Conservation (phyloP, 805 yeast genomes). For the Myxozyma geophila region DNA sequence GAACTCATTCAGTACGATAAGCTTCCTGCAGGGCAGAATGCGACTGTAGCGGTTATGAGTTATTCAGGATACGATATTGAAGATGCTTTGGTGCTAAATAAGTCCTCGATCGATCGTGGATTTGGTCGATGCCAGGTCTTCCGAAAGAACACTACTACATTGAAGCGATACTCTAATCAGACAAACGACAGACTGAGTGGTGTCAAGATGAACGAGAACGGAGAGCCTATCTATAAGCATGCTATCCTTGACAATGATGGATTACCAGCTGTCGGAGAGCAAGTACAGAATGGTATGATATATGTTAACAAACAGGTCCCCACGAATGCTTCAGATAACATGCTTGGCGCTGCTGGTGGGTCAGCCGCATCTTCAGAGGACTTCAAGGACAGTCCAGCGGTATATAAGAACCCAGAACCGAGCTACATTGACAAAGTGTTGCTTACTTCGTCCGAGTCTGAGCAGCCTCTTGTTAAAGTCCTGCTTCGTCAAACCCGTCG, state of each 20-base stretch:
- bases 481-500: slow-evolving; percentile 92
- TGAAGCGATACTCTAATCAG: slow-evolving; percentile 92
- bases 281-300: slow-evolving; percentile 89
- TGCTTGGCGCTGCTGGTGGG: slow-evolving; percentile 46
- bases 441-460: slow-evolving; percentile 95
- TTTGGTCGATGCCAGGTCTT: slow-evolving; percentile 97
- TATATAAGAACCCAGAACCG: slow-evolving; percentile 93
- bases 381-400: slow-evolving; percentile 88
- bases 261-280: slow-evolving; percentile 92
- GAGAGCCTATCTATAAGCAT: slow-evolving; percentile 81
- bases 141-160: slow-evolving; percentile 83
- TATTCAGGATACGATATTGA: slow-evolving; percentile 99
- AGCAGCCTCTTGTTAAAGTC: slow-evolving; percentile 91
- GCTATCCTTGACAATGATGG: slow-evolving; percentile 91
- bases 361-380: slow-evolving; percentile 49
- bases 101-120: slow-evolving; percentile 92
- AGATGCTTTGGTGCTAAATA: slow-evolving; percentile 94
- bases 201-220: slow-evolving; percentile 78
- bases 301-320: slow-evolving; percentile 94
- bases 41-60: slow-evolving; percentile 98
- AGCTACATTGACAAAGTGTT: slow-evolving; percentile 95
- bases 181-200: slow-evolving; percentile 91
- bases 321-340: slow-evolving; percentile 70
- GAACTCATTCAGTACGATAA: slow-evolving; percentile 95
- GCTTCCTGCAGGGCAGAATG: slow-evolving; percentile 98